Conservation (phyloP, 2,329 filamentous ascomycete genomes). For the Monosporascus sp. region DNA sequence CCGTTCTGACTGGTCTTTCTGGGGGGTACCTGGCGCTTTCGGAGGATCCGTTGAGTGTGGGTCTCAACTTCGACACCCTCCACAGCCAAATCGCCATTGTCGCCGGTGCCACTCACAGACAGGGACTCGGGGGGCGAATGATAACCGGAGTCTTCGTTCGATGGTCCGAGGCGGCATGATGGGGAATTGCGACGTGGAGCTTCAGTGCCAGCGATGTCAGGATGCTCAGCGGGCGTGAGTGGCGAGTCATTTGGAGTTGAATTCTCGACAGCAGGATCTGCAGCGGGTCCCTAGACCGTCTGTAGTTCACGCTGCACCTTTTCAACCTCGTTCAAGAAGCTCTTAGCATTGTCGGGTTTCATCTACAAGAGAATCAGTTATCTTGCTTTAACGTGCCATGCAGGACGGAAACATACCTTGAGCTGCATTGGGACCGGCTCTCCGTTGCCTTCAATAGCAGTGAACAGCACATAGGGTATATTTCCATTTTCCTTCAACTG, state of each 20-base stretch:
- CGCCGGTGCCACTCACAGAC: not conserved
- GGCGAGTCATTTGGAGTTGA: not conserved
- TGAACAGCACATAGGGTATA: constrained; percentile 63
- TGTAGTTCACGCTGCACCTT: constrained; percentile 48
- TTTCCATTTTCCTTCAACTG: constrained; percentile 72
- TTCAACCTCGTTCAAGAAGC: constrained; percentile 45
- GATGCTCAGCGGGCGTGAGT: not conserved
- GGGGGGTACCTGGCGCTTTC: not conserved
- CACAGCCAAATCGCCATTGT: not conserved
- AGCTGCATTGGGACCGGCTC: constrained; percentile 56
- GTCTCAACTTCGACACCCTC: not conserved
- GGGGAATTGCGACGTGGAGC: not conserved
- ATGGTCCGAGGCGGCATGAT: not conserved
- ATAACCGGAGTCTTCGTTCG: not conserved
- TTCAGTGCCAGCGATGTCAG: not conserved
- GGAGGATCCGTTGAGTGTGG: not conserved
- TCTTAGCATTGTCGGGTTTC: constrained; percentile 48
- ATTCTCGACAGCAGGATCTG: constrained; percentile 3
- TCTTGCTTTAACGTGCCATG: not conserved
- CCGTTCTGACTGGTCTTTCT: not conserved
- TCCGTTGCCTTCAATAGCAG: constrained; percentile 54
- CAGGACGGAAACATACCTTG: constrained; percentile 42
- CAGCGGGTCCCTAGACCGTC: constrained; percentile 23
- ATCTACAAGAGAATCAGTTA: constrained; percentile 34
- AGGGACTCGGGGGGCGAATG: not conserved